These are phyloP conservation scores for Yamadazyma takamatsuzukensis DNA, from an alignment of 805 yeast genomes.

Conservation along the genomic window DNA sequence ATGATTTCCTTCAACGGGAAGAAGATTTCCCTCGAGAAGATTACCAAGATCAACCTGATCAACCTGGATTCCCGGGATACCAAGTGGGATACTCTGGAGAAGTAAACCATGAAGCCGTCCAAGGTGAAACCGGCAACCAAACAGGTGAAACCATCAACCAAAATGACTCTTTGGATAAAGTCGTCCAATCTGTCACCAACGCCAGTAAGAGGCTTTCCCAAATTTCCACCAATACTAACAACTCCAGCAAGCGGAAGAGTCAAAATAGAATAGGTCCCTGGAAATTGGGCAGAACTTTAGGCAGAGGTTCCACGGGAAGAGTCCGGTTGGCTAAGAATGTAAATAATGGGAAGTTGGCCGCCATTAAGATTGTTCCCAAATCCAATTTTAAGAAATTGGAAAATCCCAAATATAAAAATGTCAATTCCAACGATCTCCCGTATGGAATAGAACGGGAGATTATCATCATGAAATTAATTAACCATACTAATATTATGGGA, in stretches of 20 bases:
- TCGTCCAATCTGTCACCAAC: conserved; percentile 43
- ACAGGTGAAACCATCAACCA: too few species aligned
- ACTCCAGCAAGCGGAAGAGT: conserved; percentile 35
- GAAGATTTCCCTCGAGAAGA: too few species aligned
- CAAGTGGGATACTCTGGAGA: too few species aligned
- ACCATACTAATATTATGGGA: conserved; percentile 76
- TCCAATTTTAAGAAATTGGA: conserved; percentile 54
- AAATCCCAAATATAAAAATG: conserved; percentile 42
- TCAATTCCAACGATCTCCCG: conserved; percentile 42
- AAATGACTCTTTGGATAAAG: too few species aligned
- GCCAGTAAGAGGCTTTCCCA: conserved; percentile 51
- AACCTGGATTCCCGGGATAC: too few species aligned
- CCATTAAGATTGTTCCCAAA: conserved; percentile 94
- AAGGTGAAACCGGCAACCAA: too few species aligned
- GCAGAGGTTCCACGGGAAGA: conserved; percentile 95
- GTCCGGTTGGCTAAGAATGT: conserved; percentile 89
- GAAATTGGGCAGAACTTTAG: conserved; percentile 92
- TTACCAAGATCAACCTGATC: too few species aligned
- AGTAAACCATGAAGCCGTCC: too few species aligned
- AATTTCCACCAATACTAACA: conserved; percentile 41
- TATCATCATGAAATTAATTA: conserved; percentile 76
- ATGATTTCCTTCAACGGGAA: too few species aligned
- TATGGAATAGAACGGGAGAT: conserved; percentile 87
- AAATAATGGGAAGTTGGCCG: conserved; percentile 84
- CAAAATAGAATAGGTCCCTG: conserved; percentile 86